These are phyloP conservation scores for Neonectria faginata DNA, from an alignment of 2,329 filamentous ascomycete species.

Conservation along the genomic window DNA sequence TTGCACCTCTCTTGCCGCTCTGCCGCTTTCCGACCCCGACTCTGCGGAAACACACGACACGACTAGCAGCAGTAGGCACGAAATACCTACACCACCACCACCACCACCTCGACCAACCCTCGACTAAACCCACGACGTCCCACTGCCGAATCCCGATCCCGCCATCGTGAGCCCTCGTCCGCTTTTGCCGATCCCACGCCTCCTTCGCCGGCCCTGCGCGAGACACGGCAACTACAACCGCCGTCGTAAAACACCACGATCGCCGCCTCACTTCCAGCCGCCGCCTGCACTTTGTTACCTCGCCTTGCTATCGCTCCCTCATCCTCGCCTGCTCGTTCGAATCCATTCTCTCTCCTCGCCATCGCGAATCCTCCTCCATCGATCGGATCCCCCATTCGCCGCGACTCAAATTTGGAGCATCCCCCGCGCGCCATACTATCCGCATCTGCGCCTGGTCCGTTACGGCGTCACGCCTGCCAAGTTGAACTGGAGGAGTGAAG, in stretches of 20 bases:
- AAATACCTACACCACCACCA: slow-evolving; percentile 7
- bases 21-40: slow-evolving; percentile 20
- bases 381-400: slow-evolving; percentile 12
- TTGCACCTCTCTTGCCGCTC: slow-evolving; percentile 4
- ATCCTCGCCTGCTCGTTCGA: neutral
- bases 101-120: slow-evolving; percentile 14
- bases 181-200: slow-evolving; percentile 16
- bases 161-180: slow-evolving; percentile 6
- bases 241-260: slow-evolving; percentile 23
- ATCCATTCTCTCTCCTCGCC: neutral
- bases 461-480: slow-evolving; percentile 24
- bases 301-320: neutral
- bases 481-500: slow-evolving; percentile 39
- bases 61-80: slow-evolving; percentile 1
- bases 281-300: neutral
- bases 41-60: slow-evolving; percentile 6
- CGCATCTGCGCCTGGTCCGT: slow-evolving; percentile 17
- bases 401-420: neutral
- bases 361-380: slow-evolving; percentile 1
- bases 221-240: slow-evolving; percentile 20
- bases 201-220: slow-evolving; percentile 21
- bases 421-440: slow-evolving; percentile 13
- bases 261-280: slow-evolving; percentile 4
- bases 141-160: slow-evolving; percentile 28
- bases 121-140: neutral